Evolutionary conservation across 352 stramenopile species (phyloP).

Genomic region (Globisporangium spiculum): DNA sequence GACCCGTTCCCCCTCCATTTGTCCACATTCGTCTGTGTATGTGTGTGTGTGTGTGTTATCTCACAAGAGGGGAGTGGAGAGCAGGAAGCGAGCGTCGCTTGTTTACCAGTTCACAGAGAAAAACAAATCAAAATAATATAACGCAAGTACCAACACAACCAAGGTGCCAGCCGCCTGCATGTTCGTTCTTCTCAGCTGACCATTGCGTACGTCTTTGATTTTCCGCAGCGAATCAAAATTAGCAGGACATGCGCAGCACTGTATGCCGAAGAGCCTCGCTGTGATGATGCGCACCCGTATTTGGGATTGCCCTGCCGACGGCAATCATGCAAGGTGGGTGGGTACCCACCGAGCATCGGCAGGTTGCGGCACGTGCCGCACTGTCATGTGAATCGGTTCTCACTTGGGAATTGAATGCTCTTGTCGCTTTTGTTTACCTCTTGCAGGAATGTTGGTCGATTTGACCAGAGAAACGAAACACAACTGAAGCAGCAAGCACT

Average conservation of each 20-base stretch:
- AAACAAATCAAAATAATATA: conserved; percentile 3
- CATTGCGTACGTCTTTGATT: neutral
- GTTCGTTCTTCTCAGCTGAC: neutral
- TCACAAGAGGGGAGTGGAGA: neutral
- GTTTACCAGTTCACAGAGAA: neutral
- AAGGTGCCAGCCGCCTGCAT: neutral
- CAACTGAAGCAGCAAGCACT: neutral
- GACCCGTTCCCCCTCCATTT: neutral
- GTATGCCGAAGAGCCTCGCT: neutral
- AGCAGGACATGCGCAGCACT: neutral
- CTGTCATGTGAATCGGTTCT: neutral
- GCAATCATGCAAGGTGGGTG: neutral
- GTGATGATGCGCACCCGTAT: neutral
- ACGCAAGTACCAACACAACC: neutral
- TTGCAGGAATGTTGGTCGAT: neutral
- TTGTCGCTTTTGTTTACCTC: neutral
- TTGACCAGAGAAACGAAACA: neutral
- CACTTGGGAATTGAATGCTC: neutral
- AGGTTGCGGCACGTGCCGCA: neutral
- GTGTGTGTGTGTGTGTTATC: neutral
- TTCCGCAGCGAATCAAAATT: neutral
- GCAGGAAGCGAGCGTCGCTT: neutral
- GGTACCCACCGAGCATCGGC: neutral
- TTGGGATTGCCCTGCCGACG: no score
- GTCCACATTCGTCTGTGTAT: neutral